Evolutionary conservation across 2,329 filamentous ascomycete species (phyloP).

Genomic region (Basipetospora chlamydospora): DNA sequence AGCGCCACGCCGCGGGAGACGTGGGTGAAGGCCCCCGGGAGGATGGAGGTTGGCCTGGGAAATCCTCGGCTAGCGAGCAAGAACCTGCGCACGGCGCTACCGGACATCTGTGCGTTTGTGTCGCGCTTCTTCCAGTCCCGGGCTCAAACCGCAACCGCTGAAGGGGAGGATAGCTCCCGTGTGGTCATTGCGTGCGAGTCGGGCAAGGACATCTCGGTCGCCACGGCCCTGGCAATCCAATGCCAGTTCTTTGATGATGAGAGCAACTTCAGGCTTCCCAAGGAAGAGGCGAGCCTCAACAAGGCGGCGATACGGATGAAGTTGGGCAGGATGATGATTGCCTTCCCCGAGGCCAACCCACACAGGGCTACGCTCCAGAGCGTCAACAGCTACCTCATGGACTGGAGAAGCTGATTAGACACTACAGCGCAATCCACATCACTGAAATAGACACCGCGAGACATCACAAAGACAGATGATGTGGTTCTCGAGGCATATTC

Average conservation of each 20-base stretch:
- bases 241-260: slow-evolving; percentile 58
- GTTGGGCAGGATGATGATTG: slow-evolving; percentile 70
- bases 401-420: slow-evolving; percentile 16
- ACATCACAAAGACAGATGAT: slow-evolving; percentile 11
- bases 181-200: slow-evolving; percentile 56
- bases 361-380: slow-evolving; percentile 76
- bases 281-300: slow-evolving; percentile 30
- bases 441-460: too few species aligned
- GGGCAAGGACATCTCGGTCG: slow-evolving; percentile 69
- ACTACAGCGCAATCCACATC: slow-evolving; percentile 6
- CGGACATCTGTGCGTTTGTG: slow-evolving; percentile 45
- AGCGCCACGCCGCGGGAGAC: slow-evolving; percentile 29
- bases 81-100: slow-evolving; percentile 60
- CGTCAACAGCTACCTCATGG: slow-evolving; percentile 82
- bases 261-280: slow-evolving; percentile 27
- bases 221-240: slow-evolving; percentile 58
- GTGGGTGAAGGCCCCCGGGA: slow-evolving; percentile 21
- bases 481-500: neutral
- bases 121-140: slow-evolving; percentile 18
- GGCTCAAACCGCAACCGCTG: too few species aligned
- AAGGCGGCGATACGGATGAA: slow-evolving; percentile 66
- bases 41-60: slow-evolving; percentile 48
- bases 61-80: slow-evolving; percentile 67
- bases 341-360: slow-evolving; percentile 67
- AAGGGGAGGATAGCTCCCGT: slow-evolving; percentile 1